phyloP scores from a whole-genome alignment of 345 rosid species.

The Luvunga scandens region DNA sequence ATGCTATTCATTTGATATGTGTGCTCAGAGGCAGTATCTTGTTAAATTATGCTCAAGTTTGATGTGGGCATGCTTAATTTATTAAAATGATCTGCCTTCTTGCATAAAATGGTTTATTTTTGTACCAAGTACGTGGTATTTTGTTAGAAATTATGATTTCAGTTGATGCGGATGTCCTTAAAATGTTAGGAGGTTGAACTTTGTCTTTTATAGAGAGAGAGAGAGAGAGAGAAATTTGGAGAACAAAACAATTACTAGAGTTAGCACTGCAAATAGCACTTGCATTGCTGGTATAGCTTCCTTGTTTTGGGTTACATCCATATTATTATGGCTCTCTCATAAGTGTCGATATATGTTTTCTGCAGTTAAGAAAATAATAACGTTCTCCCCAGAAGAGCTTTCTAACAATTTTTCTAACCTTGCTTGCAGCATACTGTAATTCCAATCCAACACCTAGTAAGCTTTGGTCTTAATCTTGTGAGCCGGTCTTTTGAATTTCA shows the following conservation, averaged over 20 bases:
- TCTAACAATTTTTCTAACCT: conserved; percentile 11
- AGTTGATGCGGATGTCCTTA: background rate
- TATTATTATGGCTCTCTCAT: background rate
- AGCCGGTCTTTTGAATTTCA: conserved; percentile 98
- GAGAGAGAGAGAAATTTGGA: background rate
- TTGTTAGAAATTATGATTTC: background rate
- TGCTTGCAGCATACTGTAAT: conserved; percentile 81
- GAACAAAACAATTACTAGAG: background rate
- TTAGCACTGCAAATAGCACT: background rate
- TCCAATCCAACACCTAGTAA: conserved; percentile 88
- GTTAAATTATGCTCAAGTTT: background rate
- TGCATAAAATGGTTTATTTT: background rate
- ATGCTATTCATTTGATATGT: background rate
- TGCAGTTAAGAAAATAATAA: background rate
- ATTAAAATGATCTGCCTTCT: background rate
- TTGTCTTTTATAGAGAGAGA: background rate
- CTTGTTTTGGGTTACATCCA: background rate
- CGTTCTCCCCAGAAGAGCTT: background rate
- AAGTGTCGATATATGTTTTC: background rate
- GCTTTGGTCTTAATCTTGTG: conserved; percentile 86
- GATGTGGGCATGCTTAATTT: background rate
- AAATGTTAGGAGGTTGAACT: too few relatives aligned
- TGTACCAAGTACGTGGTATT: background rate
- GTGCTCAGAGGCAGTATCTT: background rate
- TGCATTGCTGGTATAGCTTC: background rate